These are phyloP conservation scores for Elsinoe arachidis DNA, from an alignment of 2,329 filamentous ascomycete species.

Conservation along the genomic window DNA sequence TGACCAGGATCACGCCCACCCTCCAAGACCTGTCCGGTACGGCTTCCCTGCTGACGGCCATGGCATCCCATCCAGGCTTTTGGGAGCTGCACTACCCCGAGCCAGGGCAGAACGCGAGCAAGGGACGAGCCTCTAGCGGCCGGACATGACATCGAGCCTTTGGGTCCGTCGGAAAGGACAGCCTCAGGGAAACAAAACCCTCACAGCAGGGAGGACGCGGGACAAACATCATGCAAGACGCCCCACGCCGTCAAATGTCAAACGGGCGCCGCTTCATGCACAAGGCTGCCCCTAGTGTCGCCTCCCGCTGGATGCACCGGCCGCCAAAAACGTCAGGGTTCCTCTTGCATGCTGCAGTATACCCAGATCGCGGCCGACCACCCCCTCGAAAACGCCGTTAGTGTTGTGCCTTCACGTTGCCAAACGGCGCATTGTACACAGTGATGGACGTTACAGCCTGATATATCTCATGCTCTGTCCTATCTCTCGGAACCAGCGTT, in stretches of 20 bases:
- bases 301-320: conserved; percentile 3
- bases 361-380: not conserved
- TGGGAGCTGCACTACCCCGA: not conserved
- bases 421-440: conserved; percentile 13
- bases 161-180: not conserved
- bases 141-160: not conserved
- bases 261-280: conserved; percentile 10
- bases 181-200: not conserved
- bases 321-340: conserved; percentile 11
- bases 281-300: conserved; percentile 5
- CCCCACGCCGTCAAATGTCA: conserved; percentile 14
- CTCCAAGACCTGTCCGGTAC: not conserved
- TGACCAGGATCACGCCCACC: not conserved
- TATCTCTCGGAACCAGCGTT: conserved; percentile 3
- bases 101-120: not conserved
- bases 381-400: conserved; percentile 12
- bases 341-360: conserved; percentile 1
- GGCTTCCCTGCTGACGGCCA: not conserved
- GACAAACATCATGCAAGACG: conserved; percentile 11
- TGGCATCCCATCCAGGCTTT: not conserved
- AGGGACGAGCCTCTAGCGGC: conserved; percentile 5
- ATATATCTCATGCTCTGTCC: conserved; percentile 9
- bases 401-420: conserved; percentile 8
- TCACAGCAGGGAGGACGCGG: not conserved
- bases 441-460: conserved; percentile 11